Base-by-base conservation (phyloP, 2,329 filamentous ascomycete genomes). In the Fusarium domesticum region DNA sequence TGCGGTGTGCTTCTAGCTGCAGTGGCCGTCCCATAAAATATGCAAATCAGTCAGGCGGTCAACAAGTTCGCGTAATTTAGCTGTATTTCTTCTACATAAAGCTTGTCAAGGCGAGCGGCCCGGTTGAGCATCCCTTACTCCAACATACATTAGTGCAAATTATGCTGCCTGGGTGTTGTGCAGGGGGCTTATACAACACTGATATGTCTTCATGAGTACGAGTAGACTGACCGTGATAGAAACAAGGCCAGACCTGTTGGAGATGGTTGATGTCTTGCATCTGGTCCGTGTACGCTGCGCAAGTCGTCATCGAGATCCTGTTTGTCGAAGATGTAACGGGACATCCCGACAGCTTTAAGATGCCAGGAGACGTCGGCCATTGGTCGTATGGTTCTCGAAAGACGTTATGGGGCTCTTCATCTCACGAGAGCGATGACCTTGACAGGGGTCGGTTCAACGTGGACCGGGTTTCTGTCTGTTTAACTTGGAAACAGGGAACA, bases 1-100 rank as follows among this genome's bases (percentile, higher is more conserved):
- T 60, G 57, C 57, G 57, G 57, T 61, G 58, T 59, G 56, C 53
- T 57, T 58, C 47, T 61, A 60, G 60, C 51, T 57, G 58, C 59
- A 62, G 56, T 45, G 18, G 35, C 38, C 23, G 59, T 62, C 47
- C 59, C 59, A 62, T 62, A 63, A 61, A 58, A 56, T 54, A 62
- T 63, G 59, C 60, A 63, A 50, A 43, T n/a, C 58, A 55, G 48
- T 52, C 54, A 59, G 53, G 60, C 56, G 60, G 58, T 62, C 59
- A 60, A 58, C 56, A 38, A 53, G 44, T 49, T 52, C 44, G 45
- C 47, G 48, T 44, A 8, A 11, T 28, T 28, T 28, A 28, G 10
- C 4, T 11, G 23, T 28, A 12, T 28, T 28, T 28, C 14, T 12
- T 59, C 45, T 60, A 49, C 54, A 57, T 42, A 43, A 28, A 4